A percentile compares a stretch with the other conserved stretches of the same genome.
Evolutionary conservation across 305 asterid species (phyloP).

Genomic region (Solanum hybrid): DNA sequence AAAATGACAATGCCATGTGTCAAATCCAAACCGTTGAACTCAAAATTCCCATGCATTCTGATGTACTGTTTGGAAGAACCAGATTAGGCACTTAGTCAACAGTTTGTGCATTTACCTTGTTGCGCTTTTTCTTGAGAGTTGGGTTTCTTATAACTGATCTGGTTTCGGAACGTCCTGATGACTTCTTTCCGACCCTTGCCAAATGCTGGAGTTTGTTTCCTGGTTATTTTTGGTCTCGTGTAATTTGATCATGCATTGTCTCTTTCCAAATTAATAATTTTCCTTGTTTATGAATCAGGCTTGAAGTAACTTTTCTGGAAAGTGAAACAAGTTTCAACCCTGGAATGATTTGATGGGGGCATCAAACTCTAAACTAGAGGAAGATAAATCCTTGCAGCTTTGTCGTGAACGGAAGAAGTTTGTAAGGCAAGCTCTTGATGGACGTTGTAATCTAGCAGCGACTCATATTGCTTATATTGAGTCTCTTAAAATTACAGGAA

Average conservation of each 20-base stretch:
- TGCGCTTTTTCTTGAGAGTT: background rate
- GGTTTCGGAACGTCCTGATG: background rate
- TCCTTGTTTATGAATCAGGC: background rate
- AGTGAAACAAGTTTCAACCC: background rate
- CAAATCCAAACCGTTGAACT: background rate
- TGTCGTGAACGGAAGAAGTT: constrained; percentile 92
- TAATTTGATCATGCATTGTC: background rate
- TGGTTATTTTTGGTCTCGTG: background rate
- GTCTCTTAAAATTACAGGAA: constrained; percentile 54
- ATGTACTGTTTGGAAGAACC: background rate
- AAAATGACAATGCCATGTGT: background rate
- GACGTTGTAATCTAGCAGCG: constrained; percentile 89
- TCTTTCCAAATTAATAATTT: background rate
- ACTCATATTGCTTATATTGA: constrained; percentile 78
- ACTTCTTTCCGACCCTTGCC: background rate
- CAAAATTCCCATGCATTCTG: background rate
- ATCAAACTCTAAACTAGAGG: constrained; percentile 70
- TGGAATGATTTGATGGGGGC: constrained; percentile 55
- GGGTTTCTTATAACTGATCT: background rate
- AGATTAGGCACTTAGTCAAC: background rate
- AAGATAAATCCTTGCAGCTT: constrained; percentile 81
- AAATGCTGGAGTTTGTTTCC: background rate
- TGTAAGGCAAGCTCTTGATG: constrained; percentile 91
- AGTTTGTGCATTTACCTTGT: background rate
- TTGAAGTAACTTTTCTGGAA: background rate